phyloP scores from a whole-genome alignment of 176 grass and related monocot genomes.

The Cymbopogon citratus region DNA sequence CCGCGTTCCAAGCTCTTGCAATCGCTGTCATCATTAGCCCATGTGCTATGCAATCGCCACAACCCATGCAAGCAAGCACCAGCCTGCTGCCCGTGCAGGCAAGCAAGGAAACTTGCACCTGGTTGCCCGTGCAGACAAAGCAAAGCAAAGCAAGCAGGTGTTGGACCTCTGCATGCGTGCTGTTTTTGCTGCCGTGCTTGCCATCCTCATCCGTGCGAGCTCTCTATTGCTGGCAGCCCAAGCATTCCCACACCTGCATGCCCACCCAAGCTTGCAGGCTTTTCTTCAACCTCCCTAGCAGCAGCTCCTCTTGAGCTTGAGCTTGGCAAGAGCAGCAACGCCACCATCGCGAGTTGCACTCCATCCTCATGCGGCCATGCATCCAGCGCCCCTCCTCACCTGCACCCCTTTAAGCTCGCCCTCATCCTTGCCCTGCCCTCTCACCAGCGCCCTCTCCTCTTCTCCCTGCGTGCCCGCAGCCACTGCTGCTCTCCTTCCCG shows the following conservation, averaged over 20 bases:
- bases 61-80: background rate
- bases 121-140: background rate
- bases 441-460: background rate
- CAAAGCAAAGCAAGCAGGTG: background rate
- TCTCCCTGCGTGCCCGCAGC: background rate
- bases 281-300: background rate
- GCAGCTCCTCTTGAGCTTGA: background rate
- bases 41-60: background rate
- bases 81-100: background rate
- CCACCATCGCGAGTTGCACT: background rate
- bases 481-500: background rate
- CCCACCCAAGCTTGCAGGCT: background rate
- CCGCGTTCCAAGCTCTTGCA: background rate
- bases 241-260: background rate
- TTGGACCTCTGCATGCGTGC: background rate
- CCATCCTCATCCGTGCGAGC: background rate
- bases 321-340: background rate
- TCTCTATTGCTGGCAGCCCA: background rate
- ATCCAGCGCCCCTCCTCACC: background rate
- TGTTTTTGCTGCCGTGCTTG: background rate
- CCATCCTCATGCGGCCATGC: background rate
- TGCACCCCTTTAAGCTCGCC: background rate
- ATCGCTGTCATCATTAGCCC: background rate
- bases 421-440: background rate
- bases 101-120: background rate